phyloP scores from a whole-genome alignment of 78 protist genomes.

The Isochrysis galbana region DNA sequence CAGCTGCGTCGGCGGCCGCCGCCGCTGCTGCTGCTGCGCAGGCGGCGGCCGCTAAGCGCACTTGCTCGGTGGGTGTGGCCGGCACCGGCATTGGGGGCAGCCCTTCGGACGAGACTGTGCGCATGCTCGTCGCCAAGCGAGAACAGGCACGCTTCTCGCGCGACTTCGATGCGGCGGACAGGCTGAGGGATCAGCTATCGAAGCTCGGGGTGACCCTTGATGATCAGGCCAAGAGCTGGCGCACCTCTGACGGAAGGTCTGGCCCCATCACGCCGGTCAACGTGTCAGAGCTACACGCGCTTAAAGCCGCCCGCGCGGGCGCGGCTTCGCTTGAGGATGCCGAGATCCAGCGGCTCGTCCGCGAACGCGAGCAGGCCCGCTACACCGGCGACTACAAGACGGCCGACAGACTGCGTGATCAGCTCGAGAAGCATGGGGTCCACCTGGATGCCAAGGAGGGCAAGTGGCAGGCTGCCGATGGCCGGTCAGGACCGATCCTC shows the following conservation, averaged over 20 bases:
- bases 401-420: not conserved
- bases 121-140: not conserved
- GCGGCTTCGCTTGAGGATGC: not conserved
- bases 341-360: not conserved
- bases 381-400: constrained; percentile 4
- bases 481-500: not conserved
- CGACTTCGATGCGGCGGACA: not conserved
- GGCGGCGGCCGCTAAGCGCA: not conserved
- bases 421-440: constrained; percentile 5
- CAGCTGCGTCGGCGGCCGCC: too few species aligned
- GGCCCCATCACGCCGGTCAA: not conserved
- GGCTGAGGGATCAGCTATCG: not conserved
- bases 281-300: constrained; percentile 10
- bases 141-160: not conserved
- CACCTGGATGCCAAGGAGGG: not conserved
- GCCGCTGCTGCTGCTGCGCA: too few species aligned
- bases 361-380: constrained; percentile 16
- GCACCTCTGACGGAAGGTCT: not conserved
- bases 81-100: not conserved
- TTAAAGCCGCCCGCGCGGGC: not conserved
- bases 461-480: constrained; percentile 11
- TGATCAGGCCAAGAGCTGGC: not conserved
- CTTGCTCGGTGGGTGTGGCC: too few species aligned
- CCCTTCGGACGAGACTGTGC: not conserved
- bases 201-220: not conserved